Evolutionary conservation across 257 asterid genomes (phyloP).

Genomic region (Scutellaria barbata): DNA sequence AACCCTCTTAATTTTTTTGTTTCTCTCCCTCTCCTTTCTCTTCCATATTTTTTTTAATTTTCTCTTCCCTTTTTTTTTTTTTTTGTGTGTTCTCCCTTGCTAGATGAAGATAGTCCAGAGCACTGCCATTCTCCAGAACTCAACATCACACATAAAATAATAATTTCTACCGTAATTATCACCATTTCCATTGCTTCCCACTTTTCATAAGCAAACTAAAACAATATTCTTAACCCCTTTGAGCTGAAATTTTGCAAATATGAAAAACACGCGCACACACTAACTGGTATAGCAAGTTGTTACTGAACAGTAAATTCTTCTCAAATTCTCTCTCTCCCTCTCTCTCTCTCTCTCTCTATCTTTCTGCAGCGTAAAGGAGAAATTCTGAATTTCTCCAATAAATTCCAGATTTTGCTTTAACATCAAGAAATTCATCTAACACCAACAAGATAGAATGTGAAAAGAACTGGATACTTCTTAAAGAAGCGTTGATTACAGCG

Average conservation of each 20-base stretch:
- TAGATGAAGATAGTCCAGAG: conserved; percentile 66
- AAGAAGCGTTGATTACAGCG: not conserved
- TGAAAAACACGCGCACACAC: conserved; percentile 11
- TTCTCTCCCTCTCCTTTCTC: too few species aligned
- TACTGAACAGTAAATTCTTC: not conserved
- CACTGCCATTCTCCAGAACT: conserved; percentile 81
- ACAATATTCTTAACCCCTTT: not conserved
- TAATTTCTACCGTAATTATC: conserved; percentile 42
- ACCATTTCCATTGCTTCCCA: conserved; percentile 37
- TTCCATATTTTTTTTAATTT: too few species aligned
- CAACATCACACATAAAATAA: conserved; percentile 45
- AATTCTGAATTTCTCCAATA: not conserved
- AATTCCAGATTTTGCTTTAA: not conserved
- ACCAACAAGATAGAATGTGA: not conserved
- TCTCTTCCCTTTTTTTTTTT: too few species aligned
- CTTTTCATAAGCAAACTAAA: not conserved
- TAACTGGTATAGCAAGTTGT: not conserved
- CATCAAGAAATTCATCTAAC: conserved; percentile 8
- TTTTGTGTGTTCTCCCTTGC: too few species aligned
- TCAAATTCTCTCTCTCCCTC: not conserved
- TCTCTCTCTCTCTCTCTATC: not conserved
- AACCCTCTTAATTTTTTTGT: too few species aligned
- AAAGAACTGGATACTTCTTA: not conserved
- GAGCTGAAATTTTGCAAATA: not conserved
- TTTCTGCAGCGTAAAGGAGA: not conserved